A percentile compares a stretch with the other conserved stretches of the same genome.
phyloP scores from a whole-genome alignment of 805 yeast species.

The Metschnikowia similis region DNA sequence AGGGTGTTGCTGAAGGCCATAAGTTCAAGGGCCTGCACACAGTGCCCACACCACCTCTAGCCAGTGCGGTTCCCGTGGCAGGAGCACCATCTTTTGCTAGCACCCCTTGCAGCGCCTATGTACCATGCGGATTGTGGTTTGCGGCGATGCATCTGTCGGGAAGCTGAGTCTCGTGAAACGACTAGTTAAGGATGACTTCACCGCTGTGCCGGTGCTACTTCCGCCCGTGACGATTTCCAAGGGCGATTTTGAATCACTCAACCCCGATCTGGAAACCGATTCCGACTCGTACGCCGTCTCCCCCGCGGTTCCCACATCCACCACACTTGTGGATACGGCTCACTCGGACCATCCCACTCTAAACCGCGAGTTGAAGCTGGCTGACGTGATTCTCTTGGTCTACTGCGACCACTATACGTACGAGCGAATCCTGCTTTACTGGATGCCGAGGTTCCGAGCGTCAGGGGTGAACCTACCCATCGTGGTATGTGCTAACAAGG shows the following conservation, averaged over 20 bases:
- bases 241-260: conserved; percentile 48
- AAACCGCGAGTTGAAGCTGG: conserved; percentile 70
- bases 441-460: conserved; percentile 92
- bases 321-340: conserved; percentile 77
- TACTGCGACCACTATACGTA: conserved; percentile 93
- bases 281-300: conserved; percentile 15
- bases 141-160: conserved; percentile 94
- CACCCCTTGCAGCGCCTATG: background rate
- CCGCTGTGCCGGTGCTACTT: conserved; percentile 70
- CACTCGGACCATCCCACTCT: conserved; percentile 58
- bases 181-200: conserved; percentile 74
- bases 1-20: too few species aligned
- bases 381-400: conserved; percentile 92
- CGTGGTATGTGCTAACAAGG: conserved; percentile 83
- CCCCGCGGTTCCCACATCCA: conserved; percentile 40
- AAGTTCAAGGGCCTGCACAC: too few species aligned
- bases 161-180: conserved; percentile 77
- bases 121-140: conserved; percentile 68
- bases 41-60: too few species aligned
- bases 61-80: background rate
- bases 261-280: conserved; percentile 10
- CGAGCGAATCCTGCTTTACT: conserved; percentile 83
- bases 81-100: too few species aligned
- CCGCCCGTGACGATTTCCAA: conserved; percentile 82
- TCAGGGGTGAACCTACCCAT: conserved; percentile 92